Conservation (phyloP, 2,329 filamentous ascomycete genomes). For the Neonectria magnoliae region DNA sequence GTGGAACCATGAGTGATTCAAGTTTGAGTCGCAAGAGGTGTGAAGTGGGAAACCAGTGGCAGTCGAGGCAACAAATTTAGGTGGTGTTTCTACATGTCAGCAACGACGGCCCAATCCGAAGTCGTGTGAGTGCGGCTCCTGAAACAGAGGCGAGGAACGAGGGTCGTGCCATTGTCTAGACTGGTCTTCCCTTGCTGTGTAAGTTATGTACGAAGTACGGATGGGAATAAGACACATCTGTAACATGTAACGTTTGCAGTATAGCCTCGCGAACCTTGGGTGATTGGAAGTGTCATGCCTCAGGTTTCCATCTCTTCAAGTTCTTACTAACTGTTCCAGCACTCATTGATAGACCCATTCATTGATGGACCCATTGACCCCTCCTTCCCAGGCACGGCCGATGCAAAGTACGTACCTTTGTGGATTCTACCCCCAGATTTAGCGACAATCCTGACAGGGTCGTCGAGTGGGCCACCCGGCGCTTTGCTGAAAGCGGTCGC, state of each 20-base stretch:
- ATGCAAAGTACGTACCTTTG: not conserved
- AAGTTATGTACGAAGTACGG: too few species aligned
- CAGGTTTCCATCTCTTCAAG: not conserved
- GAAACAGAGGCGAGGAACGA: not conserved
- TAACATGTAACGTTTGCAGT: not conserved
- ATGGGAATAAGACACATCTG: not conserved
- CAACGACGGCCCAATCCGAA: not conserved
- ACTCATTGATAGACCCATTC: too few species aligned
- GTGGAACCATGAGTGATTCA: not conserved
- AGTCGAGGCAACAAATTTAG: not conserved
- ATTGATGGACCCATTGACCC: not conserved
- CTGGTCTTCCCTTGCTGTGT: too few species aligned
- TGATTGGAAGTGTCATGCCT: not conserved
- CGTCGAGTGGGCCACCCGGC: not conserved
- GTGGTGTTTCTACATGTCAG: not conserved
- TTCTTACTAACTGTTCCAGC: too few species aligned
- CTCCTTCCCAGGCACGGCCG: not conserved
- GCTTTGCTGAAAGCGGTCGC: constrained; percentile 29
- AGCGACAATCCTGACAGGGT: constrained; percentile 8
- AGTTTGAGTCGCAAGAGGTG: not conserved
- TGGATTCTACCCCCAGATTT: constrained; percentile 30
- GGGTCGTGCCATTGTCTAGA: not conserved
- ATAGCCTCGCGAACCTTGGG: not conserved
- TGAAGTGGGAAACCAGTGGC: not conserved
- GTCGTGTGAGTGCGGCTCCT: not conserved